A percentile compares a stretch with the other conserved stretches of the same genome.
Evolutionary conservation across 2,329 filamentous ascomycete species (phyloP).

Genomic region (Juglanconis oblonga): DNA sequence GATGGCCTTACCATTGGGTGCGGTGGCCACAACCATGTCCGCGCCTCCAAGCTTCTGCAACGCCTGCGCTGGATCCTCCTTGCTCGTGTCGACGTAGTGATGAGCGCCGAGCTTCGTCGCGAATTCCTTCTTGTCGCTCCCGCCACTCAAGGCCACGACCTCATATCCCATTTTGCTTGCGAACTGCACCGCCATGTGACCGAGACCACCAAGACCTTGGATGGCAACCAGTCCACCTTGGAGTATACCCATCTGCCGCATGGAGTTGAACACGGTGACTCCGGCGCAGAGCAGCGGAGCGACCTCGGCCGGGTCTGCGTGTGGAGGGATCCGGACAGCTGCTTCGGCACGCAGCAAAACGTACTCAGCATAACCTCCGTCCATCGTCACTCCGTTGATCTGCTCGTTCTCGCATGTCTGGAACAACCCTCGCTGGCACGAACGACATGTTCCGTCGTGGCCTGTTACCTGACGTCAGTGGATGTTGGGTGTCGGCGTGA

Average conservation of each 20-base stretch:
- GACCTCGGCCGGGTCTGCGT: conserved; percentile 49
- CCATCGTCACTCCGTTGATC: conserved; percentile 63
- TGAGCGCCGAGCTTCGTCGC: conserved; percentile 59
- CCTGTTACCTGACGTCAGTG: conserved; percentile 34
- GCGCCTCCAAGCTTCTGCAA: conserved; percentile 59
- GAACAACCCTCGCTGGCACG: conserved; percentile 61
- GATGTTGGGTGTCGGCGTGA: neutral
- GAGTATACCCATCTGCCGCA: conserved; percentile 51
- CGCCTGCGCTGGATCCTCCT: conserved; percentile 44
- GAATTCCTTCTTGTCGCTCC: conserved; percentile 66
- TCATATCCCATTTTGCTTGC: conserved; percentile 73
- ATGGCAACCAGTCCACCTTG: conserved; percentile 53
- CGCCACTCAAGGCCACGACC: conserved; percentile 62
- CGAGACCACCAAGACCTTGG: conserved; percentile 72
- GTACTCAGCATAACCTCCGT: conserved; percentile 70
- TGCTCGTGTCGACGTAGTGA: conserved; percentile 57
- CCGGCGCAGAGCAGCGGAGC: conserved; percentile 64
- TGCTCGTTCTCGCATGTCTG: conserved; percentile 64
- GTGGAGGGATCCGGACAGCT: conserved; percentile 51
- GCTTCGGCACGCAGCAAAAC: conserved; percentile 59
- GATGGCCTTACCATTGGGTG: conserved; percentile 57
- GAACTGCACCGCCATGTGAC: conserved; percentile 75
- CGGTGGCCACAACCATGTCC: conserved; percentile 57
- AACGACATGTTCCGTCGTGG: conserved; percentile 58
- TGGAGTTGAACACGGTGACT: conserved; percentile 60